These are phyloP conservation scores for Drosera spatulata DNA, from an alignment of 179 eudicot species.

Conservation along the genomic window DNA sequence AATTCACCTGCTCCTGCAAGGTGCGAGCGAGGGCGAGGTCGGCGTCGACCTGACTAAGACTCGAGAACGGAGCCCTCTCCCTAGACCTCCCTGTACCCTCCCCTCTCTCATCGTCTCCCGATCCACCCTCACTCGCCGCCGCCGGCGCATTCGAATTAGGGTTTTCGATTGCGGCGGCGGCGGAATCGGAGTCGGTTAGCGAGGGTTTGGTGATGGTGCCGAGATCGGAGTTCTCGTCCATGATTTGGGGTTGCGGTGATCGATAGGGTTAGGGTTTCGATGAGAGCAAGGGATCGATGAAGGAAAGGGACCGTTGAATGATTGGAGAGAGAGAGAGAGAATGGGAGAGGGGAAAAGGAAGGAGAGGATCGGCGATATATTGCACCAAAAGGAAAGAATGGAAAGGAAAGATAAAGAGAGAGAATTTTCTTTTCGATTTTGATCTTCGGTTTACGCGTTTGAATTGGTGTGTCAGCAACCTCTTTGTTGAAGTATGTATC, in stretches of 20 bases:
- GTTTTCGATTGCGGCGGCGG: conserved; percentile 12
- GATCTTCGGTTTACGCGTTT: too few species aligned
- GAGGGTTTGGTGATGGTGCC: conserved; percentile 6
- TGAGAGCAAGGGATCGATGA: too few species aligned
- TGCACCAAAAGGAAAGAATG: too few species aligned
- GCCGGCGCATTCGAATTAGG: conserved; percentile 14
- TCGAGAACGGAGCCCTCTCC: conserved; percentile 58
- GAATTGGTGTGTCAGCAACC: too few species aligned
- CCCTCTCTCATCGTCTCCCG: conserved; percentile 1
- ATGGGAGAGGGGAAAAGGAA: too few species aligned
- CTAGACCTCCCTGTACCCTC: conserved; percentile 12
- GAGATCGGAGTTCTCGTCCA: conserved; percentile 37
- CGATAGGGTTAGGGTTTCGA: too few species aligned
- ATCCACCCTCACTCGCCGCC: background rate
- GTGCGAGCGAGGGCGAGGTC: conserved; percentile 96
- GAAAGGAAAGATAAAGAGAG: too few species aligned
- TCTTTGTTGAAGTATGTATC: too few species aligned
- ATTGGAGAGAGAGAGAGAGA: too few species aligned
- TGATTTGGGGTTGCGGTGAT: background rate
- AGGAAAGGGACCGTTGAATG: too few species aligned
- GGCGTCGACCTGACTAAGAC: conserved; percentile 84
- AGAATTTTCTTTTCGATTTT: too few species aligned
- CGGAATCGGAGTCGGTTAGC: background rate
- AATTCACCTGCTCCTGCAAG: conserved; percentile 71
- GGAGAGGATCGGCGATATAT: too few species aligned